phyloP scores from a whole-genome alignment of 495 filamentous ascomycete species.

The Staphylotrichum tortipilum region DNA sequence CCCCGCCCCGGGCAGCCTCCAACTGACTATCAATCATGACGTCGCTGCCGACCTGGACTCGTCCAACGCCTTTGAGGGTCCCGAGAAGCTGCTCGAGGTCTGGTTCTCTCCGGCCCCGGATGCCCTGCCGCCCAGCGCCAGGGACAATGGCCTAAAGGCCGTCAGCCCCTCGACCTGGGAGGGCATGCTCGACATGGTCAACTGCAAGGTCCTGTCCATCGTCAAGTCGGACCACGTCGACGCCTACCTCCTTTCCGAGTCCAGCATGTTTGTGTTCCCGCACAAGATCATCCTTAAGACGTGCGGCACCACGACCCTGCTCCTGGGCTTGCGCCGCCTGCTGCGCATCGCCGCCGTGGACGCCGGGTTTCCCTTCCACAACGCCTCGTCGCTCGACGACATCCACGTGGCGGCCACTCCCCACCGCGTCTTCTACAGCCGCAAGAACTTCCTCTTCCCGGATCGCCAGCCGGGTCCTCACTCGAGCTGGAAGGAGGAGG shows the following conservation, averaged over 20 bases:
- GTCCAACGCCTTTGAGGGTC: constrained; percentile 94
- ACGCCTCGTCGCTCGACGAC: constrained; percentile 41
- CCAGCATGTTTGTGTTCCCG: constrained; percentile 99
- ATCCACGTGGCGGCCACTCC: constrained; percentile 68
- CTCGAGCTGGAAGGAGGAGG: constrained; percentile 95
- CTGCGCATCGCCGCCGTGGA: constrained; percentile 81
- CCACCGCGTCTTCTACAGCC: constrained; percentile 95
- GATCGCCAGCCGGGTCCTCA: constrained; percentile 92
- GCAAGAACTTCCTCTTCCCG: constrained; percentile 96
- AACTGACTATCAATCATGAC: constrained; percentile 94
- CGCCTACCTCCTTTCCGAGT: constrained; percentile 95
- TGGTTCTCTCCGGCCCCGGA: constrained; percentile 85
- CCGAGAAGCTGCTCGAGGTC: constrained; percentile 96
- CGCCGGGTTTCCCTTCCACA: constrained; percentile 70
- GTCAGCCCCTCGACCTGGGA: constrained; percentile 83
- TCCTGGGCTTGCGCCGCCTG: constrained; percentile 79
- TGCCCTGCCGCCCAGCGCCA: constrained; percentile 59
- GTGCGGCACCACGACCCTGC: constrained; percentile 91
- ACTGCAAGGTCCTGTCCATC: constrained; percentile 95
- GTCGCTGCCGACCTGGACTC: constrained; percentile 92
- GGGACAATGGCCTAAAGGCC: constrained; percentile 73
- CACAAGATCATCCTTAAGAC: constrained; percentile 99
- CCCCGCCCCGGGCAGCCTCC: constrained; percentile 71
- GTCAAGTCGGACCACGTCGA: constrained; percentile 93
- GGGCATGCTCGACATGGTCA: constrained; percentile 93